Evolutionary conservation across 2,329 filamentous ascomycete species (phyloP), one percentile per base, ranked within the genome.

Genomic region (Claviceps pusilla): DNA sequence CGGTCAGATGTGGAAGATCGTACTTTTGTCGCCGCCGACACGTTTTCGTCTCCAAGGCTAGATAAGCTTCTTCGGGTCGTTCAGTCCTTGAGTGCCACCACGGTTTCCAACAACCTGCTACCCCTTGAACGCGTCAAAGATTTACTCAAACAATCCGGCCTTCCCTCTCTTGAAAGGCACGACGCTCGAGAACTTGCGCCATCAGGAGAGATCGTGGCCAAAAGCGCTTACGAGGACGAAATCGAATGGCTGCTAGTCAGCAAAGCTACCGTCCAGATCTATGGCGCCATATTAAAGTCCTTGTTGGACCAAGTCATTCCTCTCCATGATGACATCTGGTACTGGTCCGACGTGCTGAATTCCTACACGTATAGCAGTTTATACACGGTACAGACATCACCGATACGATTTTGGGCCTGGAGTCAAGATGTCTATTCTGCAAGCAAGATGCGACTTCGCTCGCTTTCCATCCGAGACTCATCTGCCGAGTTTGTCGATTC

Each of bases 221-320:
- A 71, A 59, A 73, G 63, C 55, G 71, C 73, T 19, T 85, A 87
- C 63, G 84, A 89, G 65, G 76, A 79, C 51, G 87, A 96, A 63
- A 77, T 96, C 51, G 86, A 95, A 68, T 97, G 93, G 93, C 72
- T 96, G 29, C 74, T 96, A 16, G 79, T 94, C 35, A 88, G 86
- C 69, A 98, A 97, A 68, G 90, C 90, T 4, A 87, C 90, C 0
- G 82, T 90, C n/a, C 91, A 96, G 64, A 83, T 86, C 1, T 94
- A 95, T 63, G 91, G 91, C 4, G 72, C 87, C 50, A 77, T 95
- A 45, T 73, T 96, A 60, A 83, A 83, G 60, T 82, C 80, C 0
- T 76, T 97, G 3, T 71, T 96, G 11, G 85, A 91, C 54, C 86
- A 93, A 62, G 94, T 89, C 11, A 82, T 91, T 11, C 84, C 85